Conservation (phyloP, 495 filamentous ascomycete genomes). For the Peziza echinospora region DNA sequence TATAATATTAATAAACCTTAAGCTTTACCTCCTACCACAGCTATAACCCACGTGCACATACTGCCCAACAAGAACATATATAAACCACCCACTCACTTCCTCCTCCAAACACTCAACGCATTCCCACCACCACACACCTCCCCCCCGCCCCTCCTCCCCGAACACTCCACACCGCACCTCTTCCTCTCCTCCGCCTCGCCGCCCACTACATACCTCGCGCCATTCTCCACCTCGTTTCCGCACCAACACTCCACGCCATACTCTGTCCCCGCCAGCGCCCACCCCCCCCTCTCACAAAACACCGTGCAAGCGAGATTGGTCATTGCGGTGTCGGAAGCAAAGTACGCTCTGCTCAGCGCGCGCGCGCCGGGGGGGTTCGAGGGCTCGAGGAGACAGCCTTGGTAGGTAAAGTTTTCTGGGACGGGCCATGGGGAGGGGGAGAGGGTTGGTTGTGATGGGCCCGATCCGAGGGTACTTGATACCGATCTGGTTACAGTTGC, state of each 20-base stretch:
- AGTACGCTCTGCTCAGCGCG: conserved; percentile 30
- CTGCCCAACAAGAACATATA: no score
- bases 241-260: conserved; percentile 22
- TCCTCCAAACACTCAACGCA: no score
- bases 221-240: conserved; percentile 13
- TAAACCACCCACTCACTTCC: no score
- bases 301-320: conserved; percentile 7
- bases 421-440: not conserved
- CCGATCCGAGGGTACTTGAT: not conserved
- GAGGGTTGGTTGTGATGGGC: no score
- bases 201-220: conserved; percentile 10
- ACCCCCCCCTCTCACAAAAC: conserved; percentile 6
- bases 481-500: not conserved
- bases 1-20: no score
- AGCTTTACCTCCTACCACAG: no score
- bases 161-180: no score
- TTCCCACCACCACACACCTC: no score
- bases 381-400: conserved; percentile 41
- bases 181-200: no score
- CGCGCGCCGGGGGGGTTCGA: conserved; percentile 35
- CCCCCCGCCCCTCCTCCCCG: no score
- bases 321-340: conserved; percentile 8
- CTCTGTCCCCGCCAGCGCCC: conserved; percentile 11
- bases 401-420: conserved; percentile 29
- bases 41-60: no score